Evolutionary conservation across 2,329 filamentous ascomycete genomes (phyloP), one percentile per base, ranked within the genome.

Genomic region (Ophiocordyceps polyrhachis-furcata): DNA sequence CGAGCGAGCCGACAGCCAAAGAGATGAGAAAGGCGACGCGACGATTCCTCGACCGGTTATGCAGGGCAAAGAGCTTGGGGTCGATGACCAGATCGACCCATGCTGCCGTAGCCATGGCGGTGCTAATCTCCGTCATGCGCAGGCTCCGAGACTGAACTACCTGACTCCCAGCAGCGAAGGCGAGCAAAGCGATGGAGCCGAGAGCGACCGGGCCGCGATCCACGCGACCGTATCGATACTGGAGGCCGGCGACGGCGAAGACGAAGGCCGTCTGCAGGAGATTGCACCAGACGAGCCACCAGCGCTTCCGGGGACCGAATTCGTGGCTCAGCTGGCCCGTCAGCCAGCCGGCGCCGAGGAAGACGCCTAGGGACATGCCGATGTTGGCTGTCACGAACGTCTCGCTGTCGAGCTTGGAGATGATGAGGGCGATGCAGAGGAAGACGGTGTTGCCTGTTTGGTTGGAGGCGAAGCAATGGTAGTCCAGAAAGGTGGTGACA

Each of bases 401-500:
- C 19, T 67, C 60, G 41, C 65, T 62, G 49, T 68, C 60, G 47
- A 70, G 56, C 32, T 66, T 54, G 9, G 71, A 68, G 28, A 70
- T 51, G 32, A 71, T 59, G 46, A 76, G 62, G 28, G 71, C 73
- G 12, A 71, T 53, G 47, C 67, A 60, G 9, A 79, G 63, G 51
- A 80, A 71, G 43, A 79, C 68, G 2, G 74, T 78, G 58, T 79
- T 80, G 47, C 76, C 76, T 0, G 76, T 80, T 53, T 80, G 74
- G 56, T 79, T 79, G 28, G 73, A 77, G 14, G 72, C 71, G 56
- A 79, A 78, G 54, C 72, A 76, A 57, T 70, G 68, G 56, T 73
- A 79, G 53, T 76, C 72, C 20, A 71, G 71, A 53, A 76, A 79
- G 2, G 73, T 69, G 19, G 72, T 68, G 43, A 73, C 73, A 58